Percentiles rank a stretch among this genome's conserved stretches.
Evolutionary conservation across 2,329 filamentous ascomycete genomes (phyloP).

Genomic region (Penicillium digitatum): DNA sequence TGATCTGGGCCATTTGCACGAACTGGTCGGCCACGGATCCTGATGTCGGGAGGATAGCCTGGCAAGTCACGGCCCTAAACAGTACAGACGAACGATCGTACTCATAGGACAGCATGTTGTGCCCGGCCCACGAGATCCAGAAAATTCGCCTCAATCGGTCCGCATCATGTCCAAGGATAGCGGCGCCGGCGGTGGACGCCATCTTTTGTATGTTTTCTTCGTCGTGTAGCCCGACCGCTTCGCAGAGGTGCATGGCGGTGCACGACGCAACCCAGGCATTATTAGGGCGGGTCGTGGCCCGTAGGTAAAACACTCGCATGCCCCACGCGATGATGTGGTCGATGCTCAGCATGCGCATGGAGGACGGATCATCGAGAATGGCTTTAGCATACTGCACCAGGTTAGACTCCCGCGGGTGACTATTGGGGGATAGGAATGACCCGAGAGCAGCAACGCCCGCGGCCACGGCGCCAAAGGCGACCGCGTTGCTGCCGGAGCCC

Average conservation of each 20-base stretch:
- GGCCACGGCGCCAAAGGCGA: slow-evolving; percentile 28
- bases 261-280: slow-evolving; percentile 35
- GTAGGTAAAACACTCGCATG: slow-evolving; percentile 29
- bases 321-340: slow-evolving; percentile 32
- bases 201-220: slow-evolving; percentile 30
- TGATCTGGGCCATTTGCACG: slow-evolving; percentile 26
- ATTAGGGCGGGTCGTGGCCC: slow-evolving; percentile 30
- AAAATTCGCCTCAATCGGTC: slow-evolving; percentile 34
- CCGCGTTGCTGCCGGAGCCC: slow-evolving; percentile 8
- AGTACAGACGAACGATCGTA: slow-evolving; percentile 28
- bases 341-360: slow-evolving; percentile 25
- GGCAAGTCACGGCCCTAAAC: slow-evolving; percentile 25
- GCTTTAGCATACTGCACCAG: slow-evolving; percentile 31
- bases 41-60: slow-evolving; percentile 17
- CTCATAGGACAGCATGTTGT: slow-evolving; percentile 33
- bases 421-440: slow-evolving; percentile 27
- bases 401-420: slow-evolving; percentile 26
- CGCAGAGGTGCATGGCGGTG: slow-evolving; percentile 30
- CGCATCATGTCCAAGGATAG: slow-evolving; percentile 25
- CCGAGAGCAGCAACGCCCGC: slow-evolving; percentile 29
- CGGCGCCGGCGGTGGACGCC: slow-evolving; percentile 22
- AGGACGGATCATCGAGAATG: slow-evolving; percentile 31
- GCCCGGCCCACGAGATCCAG: slow-evolving; percentile 33
- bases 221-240: slow-evolving; percentile 27
- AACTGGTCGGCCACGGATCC: slow-evolving; percentile 30